These are phyloP conservation scores for Cryptococcus sp. DNA, from an alignment of 1,284 basidiomycete genomes.

Conservation along the genomic window DNA sequence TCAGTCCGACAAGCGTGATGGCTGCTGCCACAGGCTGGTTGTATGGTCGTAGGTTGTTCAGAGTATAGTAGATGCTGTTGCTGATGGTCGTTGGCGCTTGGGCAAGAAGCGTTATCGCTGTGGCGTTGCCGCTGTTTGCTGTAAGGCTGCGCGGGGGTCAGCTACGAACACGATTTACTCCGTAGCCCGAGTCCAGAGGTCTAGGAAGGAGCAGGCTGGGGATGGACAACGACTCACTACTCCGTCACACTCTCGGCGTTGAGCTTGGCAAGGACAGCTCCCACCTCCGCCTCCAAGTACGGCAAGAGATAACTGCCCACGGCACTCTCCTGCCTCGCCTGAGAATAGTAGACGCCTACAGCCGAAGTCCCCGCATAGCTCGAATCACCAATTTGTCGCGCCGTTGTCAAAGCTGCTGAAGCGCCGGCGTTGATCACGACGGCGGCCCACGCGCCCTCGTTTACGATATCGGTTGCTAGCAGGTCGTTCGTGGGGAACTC, in stretches of 20 bases:
- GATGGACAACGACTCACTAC: slow-evolving; percentile 38
- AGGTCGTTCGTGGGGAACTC: slow-evolving; percentile 34
- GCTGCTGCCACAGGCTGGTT: slow-evolving; percentile 68
- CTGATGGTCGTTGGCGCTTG: slow-evolving; percentile 64
- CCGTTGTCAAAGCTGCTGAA: slow-evolving; percentile 26
- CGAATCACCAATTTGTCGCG: slow-evolving; percentile 38
- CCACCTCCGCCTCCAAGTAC: slow-evolving; percentile 33
- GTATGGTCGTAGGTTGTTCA: slow-evolving; percentile 67
- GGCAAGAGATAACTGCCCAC: slow-evolving; percentile 49
- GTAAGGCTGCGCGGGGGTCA: slow-evolving; percentile 25
- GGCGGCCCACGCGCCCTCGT: slow-evolving; percentile 49
- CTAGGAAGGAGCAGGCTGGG: background rate
- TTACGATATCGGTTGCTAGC: slow-evolving; percentile 37
- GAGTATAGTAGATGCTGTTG: slow-evolving; percentile 58
- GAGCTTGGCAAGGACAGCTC: slow-evolving; percentile 27
- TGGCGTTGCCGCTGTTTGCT: slow-evolving; percentile 49
- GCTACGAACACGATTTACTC: background rate
- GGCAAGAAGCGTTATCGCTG: slow-evolving; percentile 57
- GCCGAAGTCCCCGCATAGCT: slow-evolving; percentile 35
- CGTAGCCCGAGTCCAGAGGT: too few species aligned
- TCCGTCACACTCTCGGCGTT: slow-evolving; percentile 30
- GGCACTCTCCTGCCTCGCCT: slow-evolving; percentile 53
- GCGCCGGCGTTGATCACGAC: slow-evolving; percentile 47
- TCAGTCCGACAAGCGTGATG: slow-evolving; percentile 65
- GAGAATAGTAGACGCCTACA: slow-evolving; percentile 47